Evolutionary conservation across 2,329 filamentous ascomycete genomes (phyloP).

Genomic region (Colletotrichum coccodes): DNA sequence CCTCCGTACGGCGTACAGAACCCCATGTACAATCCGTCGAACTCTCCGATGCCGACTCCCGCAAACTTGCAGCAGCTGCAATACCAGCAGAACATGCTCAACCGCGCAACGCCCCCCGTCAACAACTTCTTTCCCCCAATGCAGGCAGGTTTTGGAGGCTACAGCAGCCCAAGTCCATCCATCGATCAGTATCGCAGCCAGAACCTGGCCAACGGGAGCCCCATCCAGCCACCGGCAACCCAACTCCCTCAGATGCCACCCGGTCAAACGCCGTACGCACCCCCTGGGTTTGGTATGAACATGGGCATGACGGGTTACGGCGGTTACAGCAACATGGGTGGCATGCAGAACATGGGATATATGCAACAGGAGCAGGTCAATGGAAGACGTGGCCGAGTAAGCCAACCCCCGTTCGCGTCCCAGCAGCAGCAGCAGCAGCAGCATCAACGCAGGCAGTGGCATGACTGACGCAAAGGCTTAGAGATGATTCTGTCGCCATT

Average conservation of each 20-base stretch:
- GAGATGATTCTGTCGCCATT: slow-evolving; percentile 25
- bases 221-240: slow-evolving; percentile 56
- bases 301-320: slow-evolving; percentile 57
- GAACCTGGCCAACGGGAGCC: slow-evolving; percentile 60
- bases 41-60: slow-evolving; percentile 55
- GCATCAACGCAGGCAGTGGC: slow-evolving; percentile 2
- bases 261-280: slow-evolving; percentile 56
- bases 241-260: slow-evolving; percentile 54
- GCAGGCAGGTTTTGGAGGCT: slow-evolving; percentile 66
- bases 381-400: slow-evolving; percentile 68
- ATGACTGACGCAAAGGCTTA: slow-evolving; percentile 20
- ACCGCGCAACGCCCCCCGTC: slow-evolving; percentile 62
- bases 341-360: slow-evolving; percentile 62
- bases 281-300: slow-evolving; percentile 60
- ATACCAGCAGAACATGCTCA: slow-evolving; percentile 69
- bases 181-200: slow-evolving; percentile 68
- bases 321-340: slow-evolving; percentile 55
- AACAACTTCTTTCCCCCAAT: slow-evolving; percentile 67
- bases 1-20: slow-evolving; percentile 60
- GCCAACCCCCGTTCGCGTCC: slow-evolving; percentile 46
- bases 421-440: not conserved
- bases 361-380: slow-evolving; percentile 67
- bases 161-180: slow-evolving; percentile 56
- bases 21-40: slow-evolving; percentile 60
- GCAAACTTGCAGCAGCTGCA: slow-evolving; percentile 65